phyloP scores from a whole-genome alignment of 306 rosid genomes.

The Canavalia ensiformis region DNA sequence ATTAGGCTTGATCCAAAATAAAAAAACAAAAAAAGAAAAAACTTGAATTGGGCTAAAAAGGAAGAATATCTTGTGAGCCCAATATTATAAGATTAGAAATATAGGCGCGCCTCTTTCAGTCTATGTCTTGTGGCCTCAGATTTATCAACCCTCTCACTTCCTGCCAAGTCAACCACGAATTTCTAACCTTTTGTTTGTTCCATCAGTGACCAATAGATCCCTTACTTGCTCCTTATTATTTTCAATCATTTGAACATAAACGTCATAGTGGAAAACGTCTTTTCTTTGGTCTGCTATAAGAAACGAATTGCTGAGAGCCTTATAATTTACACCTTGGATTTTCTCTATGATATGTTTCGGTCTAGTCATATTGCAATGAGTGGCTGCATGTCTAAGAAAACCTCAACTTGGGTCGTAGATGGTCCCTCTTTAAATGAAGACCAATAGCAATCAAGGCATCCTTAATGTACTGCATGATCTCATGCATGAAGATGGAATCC shows the following conservation, averaged over 20 bases:
- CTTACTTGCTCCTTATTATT: constrained; percentile 98
- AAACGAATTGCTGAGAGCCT: constrained; percentile 94
- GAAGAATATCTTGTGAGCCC: too few relatives aligned
- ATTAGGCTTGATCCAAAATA: too few relatives aligned
- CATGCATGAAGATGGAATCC: too few relatives aligned
- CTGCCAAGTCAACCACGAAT: constrained; percentile 97
- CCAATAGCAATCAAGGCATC: too few relatives aligned
- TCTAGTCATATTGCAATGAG: constrained; percentile 75
- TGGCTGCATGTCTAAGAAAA: constrained; percentile 91
- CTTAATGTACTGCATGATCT: too few relatives aligned
- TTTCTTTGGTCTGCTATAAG: constrained; percentile 83
- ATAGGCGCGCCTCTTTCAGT: constrained; percentile 81
- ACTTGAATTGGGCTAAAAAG: too few relatives aligned
- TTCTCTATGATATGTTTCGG: constrained; percentile 89
- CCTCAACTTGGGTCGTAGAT: constrained; percentile 60
- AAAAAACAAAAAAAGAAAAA: too few relatives aligned
- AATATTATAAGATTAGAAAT: too few relatives aligned
- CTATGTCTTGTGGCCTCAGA: constrained; percentile 98
- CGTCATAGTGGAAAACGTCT: constrained; percentile 81
- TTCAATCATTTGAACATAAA: constrained; percentile 97
- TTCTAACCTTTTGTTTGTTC: constrained; percentile 91
- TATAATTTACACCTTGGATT: constrained; percentile 91
- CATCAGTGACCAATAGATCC: constrained; percentile 89
- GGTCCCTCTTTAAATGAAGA: too few relatives aligned
- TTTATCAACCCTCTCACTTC: constrained; percentile 98